These are phyloP conservation scores for Flaveria trinervia DNA, from an alignment of 129 eudicot species.

Conservation along the genomic window DNA sequence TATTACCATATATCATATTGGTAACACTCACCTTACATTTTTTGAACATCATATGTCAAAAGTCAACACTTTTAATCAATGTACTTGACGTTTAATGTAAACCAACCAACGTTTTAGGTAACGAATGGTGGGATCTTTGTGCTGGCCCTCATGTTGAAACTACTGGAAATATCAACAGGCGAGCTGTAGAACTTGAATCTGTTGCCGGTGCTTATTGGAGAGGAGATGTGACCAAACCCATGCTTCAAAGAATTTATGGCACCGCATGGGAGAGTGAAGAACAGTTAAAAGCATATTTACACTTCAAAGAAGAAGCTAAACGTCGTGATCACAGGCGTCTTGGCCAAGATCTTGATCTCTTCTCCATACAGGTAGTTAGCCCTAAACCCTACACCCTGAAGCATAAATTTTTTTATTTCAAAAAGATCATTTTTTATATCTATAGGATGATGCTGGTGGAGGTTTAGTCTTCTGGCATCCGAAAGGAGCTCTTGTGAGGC, in stretches of 20 bases:
- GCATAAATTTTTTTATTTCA: neutral
- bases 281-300: constrained; percentile 85
- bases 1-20: constrained; percentile 93
- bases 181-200: constrained; percentile 92
- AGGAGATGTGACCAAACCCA: constrained; percentile 88
- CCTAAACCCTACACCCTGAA: neutral
- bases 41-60: constrained; percentile 5
- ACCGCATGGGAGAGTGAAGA: constrained; percentile 99
- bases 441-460: constrained; percentile 99
- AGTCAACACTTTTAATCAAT: neutral
- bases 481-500: constrained; percentile 92
- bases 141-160: constrained; percentile 99
- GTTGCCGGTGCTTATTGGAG: constrained; percentile 99
- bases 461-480: constrained; percentile 99
- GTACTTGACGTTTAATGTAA: neutral
- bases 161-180: constrained; percentile 81
- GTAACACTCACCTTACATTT: constrained; percentile 37
- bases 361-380: constrained; percentile 80
- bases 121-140: constrained; percentile 99
- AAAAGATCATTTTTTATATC: constrained; percentile 10
- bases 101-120: constrained; percentile 46
- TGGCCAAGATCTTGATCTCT: constrained; percentile 98
- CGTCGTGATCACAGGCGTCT: constrained; percentile 98
- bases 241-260: constrained; percentile 98
- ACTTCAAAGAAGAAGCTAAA: constrained; percentile 92